phyloP scores from a whole-genome alignment of 1,284 basidiomycete species.

The Mycena citricolor region DNA sequence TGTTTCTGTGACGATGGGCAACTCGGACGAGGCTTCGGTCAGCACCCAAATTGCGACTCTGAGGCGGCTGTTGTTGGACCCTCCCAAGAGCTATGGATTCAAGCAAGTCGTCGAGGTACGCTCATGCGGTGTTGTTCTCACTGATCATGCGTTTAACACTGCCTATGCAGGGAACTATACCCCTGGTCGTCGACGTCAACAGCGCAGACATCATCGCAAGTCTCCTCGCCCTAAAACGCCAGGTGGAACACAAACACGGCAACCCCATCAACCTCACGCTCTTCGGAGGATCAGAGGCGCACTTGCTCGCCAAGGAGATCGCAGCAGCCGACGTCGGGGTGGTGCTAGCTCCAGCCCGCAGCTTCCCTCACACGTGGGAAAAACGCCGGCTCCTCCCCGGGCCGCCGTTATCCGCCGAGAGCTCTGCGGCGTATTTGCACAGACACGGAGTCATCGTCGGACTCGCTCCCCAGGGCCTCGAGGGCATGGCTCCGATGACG shows the following conservation, averaged over 20 bases:
- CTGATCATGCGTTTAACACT: neutral
- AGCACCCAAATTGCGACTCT: slow-evolving; percentile 67
- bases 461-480: slow-evolving; percentile 63
- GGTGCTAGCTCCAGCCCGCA: slow-evolving; percentile 50
- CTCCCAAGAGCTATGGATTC: slow-evolving; percentile 38
- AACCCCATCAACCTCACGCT: slow-evolving; percentile 45
- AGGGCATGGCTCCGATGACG: slow-evolving; percentile 48
- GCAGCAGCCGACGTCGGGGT: slow-evolving; percentile 57
- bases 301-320: slow-evolving; percentile 61
- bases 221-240: slow-evolving; percentile 57
- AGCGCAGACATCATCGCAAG: slow-evolving; percentile 68
- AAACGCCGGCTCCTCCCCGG: slow-evolving; percentile 52
- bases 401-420: slow-evolving; percentile 56
- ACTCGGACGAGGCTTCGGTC: slow-evolving; percentile 50
- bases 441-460: slow-evolving; percentile 67
- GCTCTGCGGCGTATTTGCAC: slow-evolving; percentile 48
- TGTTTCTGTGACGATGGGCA: slow-evolving; percentile 47
- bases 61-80: slow-evolving; percentile 41
- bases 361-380: slow-evolving; percentile 60
- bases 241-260: slow-evolving; percentile 46
- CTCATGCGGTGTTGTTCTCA: slow-evolving; percentile 1
- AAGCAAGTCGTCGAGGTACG: slow-evolving; percentile 28
- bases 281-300: slow-evolving; percentile 59
- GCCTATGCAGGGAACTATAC: slow-evolving; percentile 25
- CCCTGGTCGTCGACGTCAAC: slow-evolving; percentile 51